Base-by-base conservation (phyloP, 805 yeast genomes). In the Myxozyma vanderwaltii region DNA sequence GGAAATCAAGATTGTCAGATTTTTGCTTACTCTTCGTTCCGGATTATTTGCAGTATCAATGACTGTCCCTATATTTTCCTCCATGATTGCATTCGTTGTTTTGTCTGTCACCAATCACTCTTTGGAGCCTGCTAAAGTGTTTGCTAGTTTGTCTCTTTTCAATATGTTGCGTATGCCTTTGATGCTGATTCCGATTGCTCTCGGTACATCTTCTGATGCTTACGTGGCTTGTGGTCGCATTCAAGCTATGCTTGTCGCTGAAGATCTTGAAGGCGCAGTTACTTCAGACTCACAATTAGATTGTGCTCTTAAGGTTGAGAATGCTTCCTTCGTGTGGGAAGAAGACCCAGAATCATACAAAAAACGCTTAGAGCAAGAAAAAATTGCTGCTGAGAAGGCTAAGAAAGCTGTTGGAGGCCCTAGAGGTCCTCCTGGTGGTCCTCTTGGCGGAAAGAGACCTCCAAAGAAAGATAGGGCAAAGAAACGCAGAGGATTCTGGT, bases 321-420 rank as follows among this genome's bases (percentile, higher is more conserved):
- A 82, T 58, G 95, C 84, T 7, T 70, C 78, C 1, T 89, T 89
- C 68, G 79, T 79, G 57, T 89, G 96, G 96, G 87, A 82, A 54
- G 63, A 64, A 15, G 74, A 63, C 23, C 65, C 63, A 19, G 87
- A 82, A 54, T 59, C 64, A 8, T 74, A 63, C 26, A 65, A 61
- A 31, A 56, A 46, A 39, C 57, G 54, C 33, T 31, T 44, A 12
- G 49, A 36, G 23, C 21, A 36, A 17, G 47, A 59, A 36, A 31
- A 31, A 19, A 27, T 8, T 33, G 40, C 45, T 3, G 56, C 41
- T 10, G 39, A 38, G 39, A 46, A 54, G 35, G 39, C 26, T 4
- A 46, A 46, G 39, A 7, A 17, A 7, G 39, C 50, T 8, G 23
- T 23, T 26, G 50, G 50, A 7, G 33, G 41, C 6, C 21, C 21